Evolutionary conservation across 768 basidiomycete species (phyloP), one percentile per base, ranked within the genome.

Genomic region (Lentinula edodes): DNA sequence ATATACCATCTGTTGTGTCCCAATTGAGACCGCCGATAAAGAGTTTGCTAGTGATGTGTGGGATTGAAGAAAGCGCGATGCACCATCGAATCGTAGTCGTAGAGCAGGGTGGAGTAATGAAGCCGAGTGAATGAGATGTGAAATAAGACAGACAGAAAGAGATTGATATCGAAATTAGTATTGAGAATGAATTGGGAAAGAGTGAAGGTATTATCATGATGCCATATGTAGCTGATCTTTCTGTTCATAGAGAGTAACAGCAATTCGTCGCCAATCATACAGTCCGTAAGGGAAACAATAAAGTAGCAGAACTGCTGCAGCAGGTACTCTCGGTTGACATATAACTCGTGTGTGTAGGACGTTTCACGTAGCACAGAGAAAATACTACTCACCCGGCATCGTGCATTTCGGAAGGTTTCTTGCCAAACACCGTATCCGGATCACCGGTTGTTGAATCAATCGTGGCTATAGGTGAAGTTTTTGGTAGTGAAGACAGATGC

Each of bases 11-110:
- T 76, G 88, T 90, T 70, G 91, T 93, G 71, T 92, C 90, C 91
- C 91, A 93, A 78, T 88, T 93, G 66, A 93, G 81, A 69, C 91
- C 91, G 67, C 91, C 91, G 73, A 93, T 87, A 79, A 93, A 93
- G 82, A 93, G 87, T 82, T 93, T 93, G 74, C 91, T 93, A 83
- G 50, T 69, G 58, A 69, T 65, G 70, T 64, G 50, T 32, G 63
- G 59, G 45, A 59, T 55, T 41, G 58, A 55, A 56, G 52, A 38
- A 57, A 48, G 57, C 46, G 50, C 39, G 42, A 18, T 53, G 15
- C 35, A 51, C 32, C 43, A 50, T 35, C 41, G 20, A 56, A 53
- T 43, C 56, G 58, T 70, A 66, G 66, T 66, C 62, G 66, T 66
- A 71, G 62, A 61, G 62, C 58, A 68, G 68, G 60, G 34, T 63